Evolutionary conservation across 2,329 filamentous ascomycete species (phyloP), one percentile per base, ranked within the genome.

Genomic region (Neospermospora avenae): DNA sequence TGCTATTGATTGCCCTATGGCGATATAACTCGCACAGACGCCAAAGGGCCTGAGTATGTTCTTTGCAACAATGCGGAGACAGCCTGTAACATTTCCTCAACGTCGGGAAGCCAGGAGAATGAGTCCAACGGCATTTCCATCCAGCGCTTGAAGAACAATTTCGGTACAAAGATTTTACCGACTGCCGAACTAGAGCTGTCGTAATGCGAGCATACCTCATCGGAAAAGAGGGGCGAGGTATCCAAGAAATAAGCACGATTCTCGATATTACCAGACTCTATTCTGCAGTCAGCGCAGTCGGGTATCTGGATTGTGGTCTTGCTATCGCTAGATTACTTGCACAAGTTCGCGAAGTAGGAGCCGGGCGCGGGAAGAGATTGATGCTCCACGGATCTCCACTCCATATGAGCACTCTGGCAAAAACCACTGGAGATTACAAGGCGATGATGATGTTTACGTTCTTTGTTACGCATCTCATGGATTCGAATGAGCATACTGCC

Each of bases 171-270:
- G 49, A 79, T 85, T 0, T 76, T 92, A 0, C 88, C 89, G 0
- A 91, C 89, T 0, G 89, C 88, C 0, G 88, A 92, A 71, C 79
- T 92, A 0, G 86, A 87, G 61, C 77, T 89, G 2, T 76, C 79
- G 79, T 77, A n/a, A 84, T 84, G 78, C 81, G 86, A 2, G 86
- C 77, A 3, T 86, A 86, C 78, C 77, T 91, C 5, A 74, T 93
- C 28, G 89, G 89, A 5, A 74, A 80, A 3, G 80, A 88, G 63
- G 88, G 88, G 1, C 75, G 82, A 42, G 89, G 89, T 1, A 80
- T 90, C 31, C 81, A 83, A 24, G 86, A 89, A 66, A 89, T 92
- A 60, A 80, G 82, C 41, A 84, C 84, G 1, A 77, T 93, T 14
- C 77, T 92, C 7, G 90, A 85, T 60, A 83, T 91, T 64, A 88